A percentile compares a stretch with the other conserved stretches of the same genome.
Conservation (phyloP, 192 early-diverging fungal species). For the Backusella morwellensis region DNA sequence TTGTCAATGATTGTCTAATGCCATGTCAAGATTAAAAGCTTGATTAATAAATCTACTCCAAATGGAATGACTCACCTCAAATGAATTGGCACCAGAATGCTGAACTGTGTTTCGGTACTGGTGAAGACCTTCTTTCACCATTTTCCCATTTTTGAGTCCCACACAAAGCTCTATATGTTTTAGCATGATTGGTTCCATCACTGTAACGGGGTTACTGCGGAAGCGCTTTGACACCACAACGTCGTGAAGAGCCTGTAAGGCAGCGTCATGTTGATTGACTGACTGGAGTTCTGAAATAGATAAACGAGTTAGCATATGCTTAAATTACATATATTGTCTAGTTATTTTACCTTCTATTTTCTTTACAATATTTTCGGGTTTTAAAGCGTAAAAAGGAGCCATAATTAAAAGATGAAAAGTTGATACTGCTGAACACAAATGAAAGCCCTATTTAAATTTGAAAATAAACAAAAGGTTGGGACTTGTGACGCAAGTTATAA, state of each 20-base stretch:
- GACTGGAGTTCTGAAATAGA: constrained; percentile 66
- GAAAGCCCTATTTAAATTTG: no score
- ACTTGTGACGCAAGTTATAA: not conserved
- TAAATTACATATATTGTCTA: not conserved
- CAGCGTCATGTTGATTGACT: constrained; percentile 81
- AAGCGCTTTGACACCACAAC: constrained; percentile 88
- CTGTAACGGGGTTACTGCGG: constrained; percentile 70
- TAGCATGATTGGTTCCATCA: constrained; percentile 90
- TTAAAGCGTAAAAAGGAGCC: constrained; percentile 49
- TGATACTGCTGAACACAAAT: not conserved
- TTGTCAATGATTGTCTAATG: constrained; percentile 73
- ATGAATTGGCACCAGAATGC: constrained; percentile 83
- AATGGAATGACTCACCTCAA: constrained; percentile 58
- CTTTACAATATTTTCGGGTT: constrained; percentile 85
- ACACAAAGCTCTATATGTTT: constrained; percentile 92
- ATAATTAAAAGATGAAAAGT: constrained; percentile 23
- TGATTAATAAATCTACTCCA: not conserved
- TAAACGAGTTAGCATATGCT: not conserved
- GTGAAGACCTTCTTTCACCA: constrained; percentile 91
- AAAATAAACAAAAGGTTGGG: not conserved
- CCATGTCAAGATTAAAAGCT: not conserved
- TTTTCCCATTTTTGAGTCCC: constrained; percentile 80
- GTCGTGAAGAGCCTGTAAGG: constrained; percentile 87
- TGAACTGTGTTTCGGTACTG: constrained; percentile 99
- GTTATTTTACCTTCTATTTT: constrained; percentile 67